A percentile compares a stretch with the other conserved stretches of the same genome.
phyloP scores from a whole-genome alignment of 805 yeast species.

The Monosporozyma yasuniensis region DNA sequence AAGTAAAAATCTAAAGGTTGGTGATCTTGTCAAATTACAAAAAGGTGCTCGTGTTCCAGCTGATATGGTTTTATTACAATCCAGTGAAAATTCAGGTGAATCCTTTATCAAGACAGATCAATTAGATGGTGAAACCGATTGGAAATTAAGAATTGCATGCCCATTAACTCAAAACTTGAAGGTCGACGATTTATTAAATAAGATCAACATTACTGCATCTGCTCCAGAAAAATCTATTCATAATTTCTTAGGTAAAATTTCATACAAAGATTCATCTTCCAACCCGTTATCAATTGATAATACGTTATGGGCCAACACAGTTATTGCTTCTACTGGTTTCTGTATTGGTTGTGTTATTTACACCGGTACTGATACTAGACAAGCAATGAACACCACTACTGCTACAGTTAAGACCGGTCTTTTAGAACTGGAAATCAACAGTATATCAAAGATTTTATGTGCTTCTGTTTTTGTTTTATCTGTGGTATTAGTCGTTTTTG shows the following conservation, averaged over 20 bases:
- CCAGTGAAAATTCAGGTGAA: slow-evolving; percentile 77
- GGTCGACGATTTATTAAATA: slow-evolving; percentile 40
- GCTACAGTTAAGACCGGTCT: slow-evolving; percentile 85
- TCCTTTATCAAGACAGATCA: slow-evolving; percentile 94
- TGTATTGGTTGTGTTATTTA: slow-evolving; percentile 83
- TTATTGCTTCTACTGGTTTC: slow-evolving; percentile 78
- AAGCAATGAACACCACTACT: slow-evolving; percentile 83
- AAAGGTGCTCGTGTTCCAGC: slow-evolving; percentile 90
- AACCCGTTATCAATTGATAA: slow-evolving; percentile 75
- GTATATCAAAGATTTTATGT: slow-evolving; percentile 79
- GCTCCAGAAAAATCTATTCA: slow-evolving; percentile 82
- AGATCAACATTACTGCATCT: slow-evolving; percentile 56
- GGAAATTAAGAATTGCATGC: slow-evolving; percentile 84
- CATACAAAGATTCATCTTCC: slow-evolving; percentile 46
- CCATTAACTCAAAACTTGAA: slow-evolving; percentile 57
- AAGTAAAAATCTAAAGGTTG: slow-evolving; percentile 65
- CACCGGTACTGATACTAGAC: slow-evolving; percentile 91
- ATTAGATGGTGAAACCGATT: slow-evolving; percentile 97
- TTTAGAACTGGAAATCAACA: slow-evolving; percentile 83
- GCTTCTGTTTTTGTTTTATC: slow-evolving; percentile 75
- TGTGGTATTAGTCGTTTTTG: slow-evolving; percentile 64
- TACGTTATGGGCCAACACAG: slow-evolving; percentile 97
- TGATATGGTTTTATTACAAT: slow-evolving; percentile 75
- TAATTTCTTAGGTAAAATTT: slow-evolving; percentile 65
- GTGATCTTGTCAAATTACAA: slow-evolving; percentile 70